These are phyloP conservation scores for Rhodotorula mucilaginosa DNA, from an alignment of 1,284 basidiomycete species.

Conservation along the genomic window DNA sequence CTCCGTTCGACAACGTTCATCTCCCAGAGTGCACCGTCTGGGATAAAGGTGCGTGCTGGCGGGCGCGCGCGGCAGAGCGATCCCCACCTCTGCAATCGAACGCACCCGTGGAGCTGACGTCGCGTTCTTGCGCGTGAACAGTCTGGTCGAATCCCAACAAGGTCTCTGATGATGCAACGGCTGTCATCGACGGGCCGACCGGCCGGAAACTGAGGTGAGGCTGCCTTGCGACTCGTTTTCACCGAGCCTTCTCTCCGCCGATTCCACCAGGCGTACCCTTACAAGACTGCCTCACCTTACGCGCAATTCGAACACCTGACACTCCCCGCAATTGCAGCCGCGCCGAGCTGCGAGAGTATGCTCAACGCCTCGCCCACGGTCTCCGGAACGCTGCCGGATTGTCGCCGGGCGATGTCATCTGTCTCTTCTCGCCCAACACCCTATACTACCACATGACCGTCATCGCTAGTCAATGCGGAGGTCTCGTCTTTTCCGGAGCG, in stretches of 20 bases:
- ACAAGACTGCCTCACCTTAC: not conserved
- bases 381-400: constrained; percentile 23
- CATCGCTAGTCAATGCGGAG: constrained; percentile 39
- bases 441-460: constrained; percentile 30
- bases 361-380: constrained; percentile 40
- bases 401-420: constrained; percentile 28
- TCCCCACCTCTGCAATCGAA: not conserved
- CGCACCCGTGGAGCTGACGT: not conserved
- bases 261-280: not conserved
- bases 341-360: constrained; percentile 16
- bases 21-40: constrained; percentile 31
- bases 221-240: not conserved
- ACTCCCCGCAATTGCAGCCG: not conserved
- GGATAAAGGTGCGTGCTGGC: constrained; percentile 30
- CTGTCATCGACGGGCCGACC: constrained; percentile 40
- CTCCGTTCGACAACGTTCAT: constrained; percentile 21
- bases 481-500: constrained; percentile 41
- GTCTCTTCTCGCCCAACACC: constrained; percentile 43
- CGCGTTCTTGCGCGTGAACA: not conserved
- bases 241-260: not conserved
- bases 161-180: constrained; percentile 24
- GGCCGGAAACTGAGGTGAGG: constrained; percentile 37
- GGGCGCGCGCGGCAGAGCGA: too few species aligned
- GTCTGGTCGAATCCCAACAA: constrained; percentile 38
- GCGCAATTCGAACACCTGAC: not conserved